Base-by-base conservation (phyloP, 768 basidiomycete species). In the Leccinum broughii region DNA sequence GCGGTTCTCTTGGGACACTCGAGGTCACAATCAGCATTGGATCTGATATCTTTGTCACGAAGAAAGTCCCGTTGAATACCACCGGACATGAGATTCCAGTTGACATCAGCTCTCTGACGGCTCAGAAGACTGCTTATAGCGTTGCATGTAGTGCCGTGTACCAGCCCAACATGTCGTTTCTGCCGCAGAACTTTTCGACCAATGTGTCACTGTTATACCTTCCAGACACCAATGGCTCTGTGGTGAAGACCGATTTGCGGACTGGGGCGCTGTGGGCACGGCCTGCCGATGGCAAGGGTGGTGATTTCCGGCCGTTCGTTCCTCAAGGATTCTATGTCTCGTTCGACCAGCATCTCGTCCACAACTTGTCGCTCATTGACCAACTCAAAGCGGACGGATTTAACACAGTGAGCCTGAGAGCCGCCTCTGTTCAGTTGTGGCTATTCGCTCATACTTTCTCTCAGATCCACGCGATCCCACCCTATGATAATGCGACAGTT, bases 241-340 rank as follows among this genome's bases (percentile, higher is more conserved):
- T 81, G 28, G 81, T 81, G 1, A 83, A 83, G 68, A 76, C 80
- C 11, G 83, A 84, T 60, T 56, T 77, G 62, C 73, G 78, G 26
- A 80, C 80, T 1, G 82, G 81, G 1, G 75, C 76, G 8, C 62
- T 83, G 46, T 72, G 81, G 66, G 74, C 72, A 4, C 78, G 78
- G 54, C 75, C 73, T 58, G 71, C 58, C 5, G 35, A 65, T 52
- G 61, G 62, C 20, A 67, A 62, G 6, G 66, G 67, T 20, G 58
- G 65, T 1, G 20, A 30, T 2, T 73, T 73, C 61, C 67, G 77
- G 61, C 73, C 80, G 0, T 71, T 87, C 13, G 70, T 92, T 58
- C 89, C 92, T 0, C 81, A 90, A 50, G 90, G 90, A 0, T 93
- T 89, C 71, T 92, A 90, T 64, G 85, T 89, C 0, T 71, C 78